phyloP scores from a whole-genome alignment of 208 protist genomes.

The Trichomonas tenax region DNA sequence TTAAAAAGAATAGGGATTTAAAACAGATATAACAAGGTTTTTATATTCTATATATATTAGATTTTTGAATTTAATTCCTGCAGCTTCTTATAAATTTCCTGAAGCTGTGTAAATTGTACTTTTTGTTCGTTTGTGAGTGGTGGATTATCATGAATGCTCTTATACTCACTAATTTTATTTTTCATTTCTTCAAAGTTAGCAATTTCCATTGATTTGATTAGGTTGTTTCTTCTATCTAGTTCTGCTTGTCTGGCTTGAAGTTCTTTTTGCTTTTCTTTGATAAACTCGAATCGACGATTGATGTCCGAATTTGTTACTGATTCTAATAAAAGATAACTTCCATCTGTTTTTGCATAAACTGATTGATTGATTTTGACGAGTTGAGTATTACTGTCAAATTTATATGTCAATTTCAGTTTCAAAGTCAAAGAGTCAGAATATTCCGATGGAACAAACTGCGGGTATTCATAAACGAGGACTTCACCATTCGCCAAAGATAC shows the following conservation, averaged over 20 bases:
- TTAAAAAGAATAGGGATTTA: too few species aligned
- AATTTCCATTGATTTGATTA: not conserved
- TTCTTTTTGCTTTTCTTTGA: not conserved
- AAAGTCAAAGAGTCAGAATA: not conserved
- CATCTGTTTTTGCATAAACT: not conserved
- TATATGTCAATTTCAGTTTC: not conserved
- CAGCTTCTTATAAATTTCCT: too few species aligned
- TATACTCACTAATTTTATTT: not conserved
- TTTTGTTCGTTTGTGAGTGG: too few species aligned
- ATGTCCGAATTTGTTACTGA: not conserved
- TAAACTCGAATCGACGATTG: not conserved
- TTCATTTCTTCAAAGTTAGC: not conserved
- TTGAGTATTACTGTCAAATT: not conserved
- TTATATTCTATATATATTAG: too few species aligned
- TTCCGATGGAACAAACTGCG: not conserved
- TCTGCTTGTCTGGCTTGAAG: not conserved
- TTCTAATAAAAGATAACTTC: not conserved
- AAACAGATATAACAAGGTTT: too few species aligned
- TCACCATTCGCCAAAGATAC: not conserved
- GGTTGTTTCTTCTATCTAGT: not conserved
- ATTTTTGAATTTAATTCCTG: too few species aligned
- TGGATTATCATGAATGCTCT: not conserved
- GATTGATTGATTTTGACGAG: not conserved
- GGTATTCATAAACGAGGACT: not conserved
- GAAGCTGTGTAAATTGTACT: too few species aligned